phyloP scores from a whole-genome alignment of 148 eudicot species.

The Amaranthus cruentus region DNA sequence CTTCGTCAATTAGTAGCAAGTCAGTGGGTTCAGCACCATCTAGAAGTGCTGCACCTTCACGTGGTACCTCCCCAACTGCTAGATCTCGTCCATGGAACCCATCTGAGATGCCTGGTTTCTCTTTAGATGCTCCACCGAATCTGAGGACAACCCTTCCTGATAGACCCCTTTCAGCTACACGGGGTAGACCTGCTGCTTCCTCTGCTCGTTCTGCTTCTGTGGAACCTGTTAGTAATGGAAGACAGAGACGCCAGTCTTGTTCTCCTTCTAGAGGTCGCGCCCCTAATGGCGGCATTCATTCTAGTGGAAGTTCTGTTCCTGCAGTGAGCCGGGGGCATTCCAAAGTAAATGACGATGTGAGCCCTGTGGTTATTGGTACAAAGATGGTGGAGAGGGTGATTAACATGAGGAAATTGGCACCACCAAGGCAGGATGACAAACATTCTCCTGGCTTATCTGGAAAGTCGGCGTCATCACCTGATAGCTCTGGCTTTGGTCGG shows the following conservation, averaged over 20 bases:
- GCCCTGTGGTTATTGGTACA: conserved; percentile 77
- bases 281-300: conserved; percentile 59
- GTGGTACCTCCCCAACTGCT: conserved; percentile 72
- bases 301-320: conserved; percentile 78
- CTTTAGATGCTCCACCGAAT: conserved; percentile 90
- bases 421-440: conserved; percentile 78
- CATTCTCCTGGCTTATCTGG: conserved; percentile 91
- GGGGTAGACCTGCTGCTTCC: conserved; percentile 84
- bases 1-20: conserved; percentile 45
- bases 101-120: conserved; percentile 92
- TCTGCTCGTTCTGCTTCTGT: conserved; percentile 67
- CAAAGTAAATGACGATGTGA: conserved; percentile 72
- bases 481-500: conserved; percentile 89
- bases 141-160: conserved; percentile 82
- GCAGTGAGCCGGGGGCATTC: conserved; percentile 66
- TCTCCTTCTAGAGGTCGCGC: conserved; percentile 92
- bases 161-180: conserved; percentile 77
- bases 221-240: conserved; percentile 64
- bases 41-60: conserved; percentile 49
- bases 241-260: conserved; percentile 74
- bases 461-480: conserved; percentile 83
- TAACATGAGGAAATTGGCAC: conserved; percentile 86
- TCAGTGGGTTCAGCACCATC: conserved; percentile 38
- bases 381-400: conserved; percentile 98
- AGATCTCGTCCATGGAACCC: conserved; percentile 94